Percentiles rank a stretch among this genome's conserved stretches.
phyloP scores from a whole-genome alignment of 2,329 filamentous ascomycete genomes.

The Apiospora malaysiana region DNA sequence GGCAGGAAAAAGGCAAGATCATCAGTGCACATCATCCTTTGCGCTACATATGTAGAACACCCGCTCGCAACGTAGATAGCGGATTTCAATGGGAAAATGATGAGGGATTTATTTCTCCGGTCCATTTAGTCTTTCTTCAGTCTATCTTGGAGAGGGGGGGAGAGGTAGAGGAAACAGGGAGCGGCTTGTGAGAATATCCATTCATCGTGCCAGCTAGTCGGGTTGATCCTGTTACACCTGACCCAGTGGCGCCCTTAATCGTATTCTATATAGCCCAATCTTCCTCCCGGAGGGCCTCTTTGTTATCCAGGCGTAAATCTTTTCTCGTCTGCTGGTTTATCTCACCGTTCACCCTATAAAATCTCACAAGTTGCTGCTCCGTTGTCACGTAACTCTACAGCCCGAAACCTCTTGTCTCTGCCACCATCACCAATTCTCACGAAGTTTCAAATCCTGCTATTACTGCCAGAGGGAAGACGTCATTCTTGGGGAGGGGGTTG shows the following conservation, averaged over 20 bases:
- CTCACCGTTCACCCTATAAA: no score
- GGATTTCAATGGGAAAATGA: not conserved
- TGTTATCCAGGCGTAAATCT: not conserved
- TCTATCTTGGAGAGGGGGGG: not conserved
- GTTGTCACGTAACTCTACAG: no score
- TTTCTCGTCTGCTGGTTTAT: no score
- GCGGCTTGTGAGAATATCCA: not conserved
- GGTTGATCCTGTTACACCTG: constrained; percentile 6
- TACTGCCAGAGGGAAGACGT: not conserved
- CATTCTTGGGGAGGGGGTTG: not conserved
- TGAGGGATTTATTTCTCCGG: not conserved
- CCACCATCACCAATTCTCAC: not conserved
- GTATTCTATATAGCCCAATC: not conserved
- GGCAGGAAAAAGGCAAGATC: constrained; percentile 8
- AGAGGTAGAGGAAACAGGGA: not conserved
- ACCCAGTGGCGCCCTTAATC: constrained; percentile 5
- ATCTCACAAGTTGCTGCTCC: no score
- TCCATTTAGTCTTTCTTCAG: not conserved
- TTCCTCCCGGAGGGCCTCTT: not conserved
- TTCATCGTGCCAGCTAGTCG: not conserved
- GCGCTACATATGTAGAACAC: not conserved
- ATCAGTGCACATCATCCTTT: not conserved
- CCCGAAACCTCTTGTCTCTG: not conserved
- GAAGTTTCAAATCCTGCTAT: not conserved
- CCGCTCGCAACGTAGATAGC: not conserved